A percentile compares a stretch with the other conserved stretches of the same genome.
These are phyloP conservation scores for Acer saccharum DNA, from an alignment of 345 rosid genomes.

Conservation along the genomic window DNA sequence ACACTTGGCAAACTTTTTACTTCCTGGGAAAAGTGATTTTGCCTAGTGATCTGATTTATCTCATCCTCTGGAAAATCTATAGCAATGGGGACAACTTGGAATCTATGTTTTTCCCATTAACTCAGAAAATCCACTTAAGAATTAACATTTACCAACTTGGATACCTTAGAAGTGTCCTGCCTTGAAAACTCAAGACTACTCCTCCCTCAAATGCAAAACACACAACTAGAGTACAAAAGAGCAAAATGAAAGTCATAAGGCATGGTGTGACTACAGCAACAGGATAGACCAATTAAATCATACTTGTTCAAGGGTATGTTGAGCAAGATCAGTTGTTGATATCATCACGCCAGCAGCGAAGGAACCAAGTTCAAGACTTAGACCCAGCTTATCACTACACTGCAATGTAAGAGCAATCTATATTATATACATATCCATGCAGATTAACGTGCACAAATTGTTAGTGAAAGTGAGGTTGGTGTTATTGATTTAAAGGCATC, in stretches of 20 bases:
- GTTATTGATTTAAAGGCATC: not conserved
- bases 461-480: not conserved
- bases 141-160: not conserved
- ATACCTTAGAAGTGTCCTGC: slow-evolving; percentile 3
- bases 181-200: not conserved
- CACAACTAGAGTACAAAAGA: slow-evolving; percentile 6
- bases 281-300: slow-evolving; percentile 24
- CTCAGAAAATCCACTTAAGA: slow-evolving; percentile 5
- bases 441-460: not conserved
- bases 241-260: slow-evolving; percentile 15
- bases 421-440: slow-evolving; percentile 11
- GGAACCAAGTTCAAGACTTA: slow-evolving; percentile 96
- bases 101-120: not conserved
- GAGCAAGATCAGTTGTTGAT: slow-evolving; percentile 94
- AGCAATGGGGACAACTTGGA: not conserved
- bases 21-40: not conserved
- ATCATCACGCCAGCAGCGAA: slow-evolving; percentile 99
- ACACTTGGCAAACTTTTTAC: not conserved
- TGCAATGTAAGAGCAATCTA: slow-evolving; percentile 43
- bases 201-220: slow-evolving; percentile 13
- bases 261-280: slow-evolving; percentile 10
- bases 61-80: not conserved
- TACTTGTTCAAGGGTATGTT: slow-evolving; percentile 95
- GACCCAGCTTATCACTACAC: slow-evolving; percentile 98
- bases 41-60: not conserved